These are phyloP conservation scores for Neobulgaria alba DNA, from an alignment of 2,329 filamentous ascomycete species.

Conservation along the genomic window DNA sequence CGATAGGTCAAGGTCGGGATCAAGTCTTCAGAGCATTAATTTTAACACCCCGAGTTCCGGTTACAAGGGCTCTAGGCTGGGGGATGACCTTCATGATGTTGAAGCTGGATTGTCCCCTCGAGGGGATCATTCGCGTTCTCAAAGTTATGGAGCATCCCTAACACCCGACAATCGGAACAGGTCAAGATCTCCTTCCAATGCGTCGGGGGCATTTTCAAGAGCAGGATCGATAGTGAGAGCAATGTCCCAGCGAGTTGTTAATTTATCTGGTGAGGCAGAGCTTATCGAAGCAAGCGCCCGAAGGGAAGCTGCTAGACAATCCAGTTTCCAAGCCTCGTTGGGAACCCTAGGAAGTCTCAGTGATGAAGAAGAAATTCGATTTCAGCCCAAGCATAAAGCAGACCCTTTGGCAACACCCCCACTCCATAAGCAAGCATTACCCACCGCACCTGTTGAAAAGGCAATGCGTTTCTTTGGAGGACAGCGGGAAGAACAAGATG, in stretches of 20 bases:
- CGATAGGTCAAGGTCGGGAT: constrained; percentile 35
- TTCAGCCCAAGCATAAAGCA: constrained; percentile 20
- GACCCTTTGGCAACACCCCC: constrained; percentile 29
- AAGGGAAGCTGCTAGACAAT: constrained; percentile 19
- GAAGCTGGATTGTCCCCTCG: constrained; percentile 43
- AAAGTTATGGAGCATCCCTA: constrained; percentile 49
- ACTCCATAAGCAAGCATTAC: constrained; percentile 14
- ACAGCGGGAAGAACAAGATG: constrained; percentile 11
- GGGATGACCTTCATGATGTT: constrained; percentile 50
- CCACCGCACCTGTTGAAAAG: constrained; percentile 26
- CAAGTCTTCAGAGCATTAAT: constrained; percentile 43
- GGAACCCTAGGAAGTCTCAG: constrained; percentile 15
- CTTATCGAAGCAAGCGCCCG: constrained; percentile 57
- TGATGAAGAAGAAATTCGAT: constrained; percentile 19
- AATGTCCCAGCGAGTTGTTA: constrained; percentile 97
- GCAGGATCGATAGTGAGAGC: constrained; percentile 70
- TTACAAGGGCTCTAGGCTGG: constrained; percentile 39
- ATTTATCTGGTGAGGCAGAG: constrained; percentile 88
- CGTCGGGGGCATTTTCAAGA: constrained; percentile 54
- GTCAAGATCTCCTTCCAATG: constrained; percentile 53
- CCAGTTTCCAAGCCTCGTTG: constrained; percentile 1
- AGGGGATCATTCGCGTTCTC: constrained; percentile 37
- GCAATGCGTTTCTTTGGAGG: constrained; percentile 20
- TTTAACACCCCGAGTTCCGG: constrained; percentile 34
- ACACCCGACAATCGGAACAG: constrained; percentile 38